Evolutionary conservation across 75 land plant genomes (phyloP), one percentile per base, ranked within the genome.

Genomic region (Selaginella moellendorffii): DNA sequence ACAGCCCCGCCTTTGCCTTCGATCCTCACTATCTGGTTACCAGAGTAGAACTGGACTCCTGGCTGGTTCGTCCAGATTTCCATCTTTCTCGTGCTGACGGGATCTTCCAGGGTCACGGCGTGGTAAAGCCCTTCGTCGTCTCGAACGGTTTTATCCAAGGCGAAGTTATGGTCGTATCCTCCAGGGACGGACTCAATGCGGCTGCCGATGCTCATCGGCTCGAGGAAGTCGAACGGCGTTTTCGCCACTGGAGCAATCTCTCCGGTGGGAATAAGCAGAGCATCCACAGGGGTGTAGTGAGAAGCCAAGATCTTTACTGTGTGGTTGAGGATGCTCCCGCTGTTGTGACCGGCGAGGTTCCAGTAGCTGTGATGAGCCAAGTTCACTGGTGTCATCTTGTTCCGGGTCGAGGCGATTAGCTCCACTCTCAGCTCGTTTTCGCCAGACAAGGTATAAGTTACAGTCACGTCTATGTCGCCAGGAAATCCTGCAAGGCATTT

Each of bases 11-110:
- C 87, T 77, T 95, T 95, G 2, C 99, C 99, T 26, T 54, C 73
- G 64, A 90, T 77, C 26, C 82, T 85, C 24, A 78, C 63, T 0
- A 95, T 72, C 58, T 78, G 82, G 69, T 90, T 86, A 0, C 78
- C 91, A 0, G 99, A 80, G 76, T 95, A 95, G 65, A 95, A 95
- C 67, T 95, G 99, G 72, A 95, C 60, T 0, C 99, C 99, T 0
- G 96, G 96, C 19, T 85, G 83, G 67, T 73, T 80, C 5, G 86
- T 90, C 83, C 86, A 86, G 36, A 95, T 31, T 54, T 95, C 78
- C 60, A 95, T 77, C 19, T 70, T 83, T 60, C 99, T 75, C 24
- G 70, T 72, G 68, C 81, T 78, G 19, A 65, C 69, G n/a, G 90
- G 87, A 51, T 95, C 86, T 71, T 76, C 77, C 59, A 90, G 65